Base-by-base conservation (phyloP, 768 basidiomycete species). In the Tulasnella sp. region DNA sequence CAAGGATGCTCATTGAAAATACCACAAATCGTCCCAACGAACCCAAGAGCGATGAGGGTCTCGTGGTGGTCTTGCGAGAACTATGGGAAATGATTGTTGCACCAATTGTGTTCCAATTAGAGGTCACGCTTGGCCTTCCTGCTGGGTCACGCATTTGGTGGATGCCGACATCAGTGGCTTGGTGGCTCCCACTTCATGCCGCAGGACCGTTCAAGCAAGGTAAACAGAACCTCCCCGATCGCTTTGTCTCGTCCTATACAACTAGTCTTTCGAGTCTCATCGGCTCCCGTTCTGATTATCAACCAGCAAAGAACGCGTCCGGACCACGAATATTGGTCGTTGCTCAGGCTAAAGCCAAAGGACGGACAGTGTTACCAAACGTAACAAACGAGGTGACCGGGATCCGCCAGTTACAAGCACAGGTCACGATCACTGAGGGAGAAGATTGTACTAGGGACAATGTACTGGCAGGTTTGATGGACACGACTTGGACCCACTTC, bases 181-280 rank as follows among this genome's bases (percentile, higher is more conserved):
- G 7, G 51, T 24, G 4, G 30, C 29, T 52, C n/a, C 51, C 51
- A n/a, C 24, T 52, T 52, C 51, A 52, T 26, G 51, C 51, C n/a
- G 51, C 51, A 10, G 51, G 51, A 34, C 9, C 19, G 19, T 23
- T 5, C n/a, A 13, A 7, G 24, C 23, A 7, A 9, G 29, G 29
- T 5, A 19, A 24, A 34, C 7, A 13, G 17, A 52, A 32, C 19
- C 23, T 52, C 29, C 23, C 29, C 19, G 51, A 52, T 52, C 24
- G n/a, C 19, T 52, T 21, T 26, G 29, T 34, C 9, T 52, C 51
- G 24, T 52, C 51, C 7, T 52, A 52, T 26, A 26, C 51, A 7
- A n/a, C 23, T 38, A 27, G 9, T n/a, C 29, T 52, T n/a, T 23
- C 23, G n/a, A 29, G 19, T 38, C 34, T 52, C 19, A 4, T 52